Conservation (phyloP, 805 yeast species). For the Candida saitoana region DNA sequence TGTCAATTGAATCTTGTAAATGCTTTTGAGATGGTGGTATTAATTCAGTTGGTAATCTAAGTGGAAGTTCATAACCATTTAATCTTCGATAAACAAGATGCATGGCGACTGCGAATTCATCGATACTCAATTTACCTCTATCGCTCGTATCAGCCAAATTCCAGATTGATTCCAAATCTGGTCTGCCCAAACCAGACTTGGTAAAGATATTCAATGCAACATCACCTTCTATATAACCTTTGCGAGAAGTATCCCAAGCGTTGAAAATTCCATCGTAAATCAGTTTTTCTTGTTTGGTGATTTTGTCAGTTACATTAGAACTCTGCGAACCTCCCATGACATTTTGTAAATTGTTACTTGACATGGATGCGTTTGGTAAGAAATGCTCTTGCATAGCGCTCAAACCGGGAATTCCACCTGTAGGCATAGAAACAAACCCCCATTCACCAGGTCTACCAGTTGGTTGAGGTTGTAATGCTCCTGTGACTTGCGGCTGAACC, state of each 20-base stretch:
- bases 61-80: conserved; percentile 85
- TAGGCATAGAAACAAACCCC: conserved; percentile 70
- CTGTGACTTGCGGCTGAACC: conserved; percentile 40
- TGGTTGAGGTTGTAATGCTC: conserved; percentile 45
- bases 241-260: conserved; percentile 72
- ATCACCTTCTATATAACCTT: conserved; percentile 73
- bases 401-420: conserved; percentile 68
- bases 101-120: conserved; percentile 96
- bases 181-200: conserved; percentile 82
- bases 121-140: conserved; percentile 78
- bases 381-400: conserved; percentile 65
- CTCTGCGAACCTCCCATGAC: conserved; percentile 42
- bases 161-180: conserved; percentile 90
- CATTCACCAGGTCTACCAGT: conserved; percentile 76
- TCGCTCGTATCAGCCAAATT: conserved; percentile 78
- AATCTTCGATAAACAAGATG: conserved; percentile 87
- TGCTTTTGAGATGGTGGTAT: conserved; percentile 81
- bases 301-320: conserved; percentile 70
- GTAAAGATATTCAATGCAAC: conserved; percentile 84
- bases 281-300: conserved; percentile 80
- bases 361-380: conserved; percentile 47
- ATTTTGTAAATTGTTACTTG: conserved; percentile 36
- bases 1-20: conserved; percentile 64
- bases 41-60: conserved; percentile 78
- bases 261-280: conserved; percentile 83